phyloP scores from a whole-genome alignment of 169 alveolate genomes.

The Babesia bovis region DNA sequence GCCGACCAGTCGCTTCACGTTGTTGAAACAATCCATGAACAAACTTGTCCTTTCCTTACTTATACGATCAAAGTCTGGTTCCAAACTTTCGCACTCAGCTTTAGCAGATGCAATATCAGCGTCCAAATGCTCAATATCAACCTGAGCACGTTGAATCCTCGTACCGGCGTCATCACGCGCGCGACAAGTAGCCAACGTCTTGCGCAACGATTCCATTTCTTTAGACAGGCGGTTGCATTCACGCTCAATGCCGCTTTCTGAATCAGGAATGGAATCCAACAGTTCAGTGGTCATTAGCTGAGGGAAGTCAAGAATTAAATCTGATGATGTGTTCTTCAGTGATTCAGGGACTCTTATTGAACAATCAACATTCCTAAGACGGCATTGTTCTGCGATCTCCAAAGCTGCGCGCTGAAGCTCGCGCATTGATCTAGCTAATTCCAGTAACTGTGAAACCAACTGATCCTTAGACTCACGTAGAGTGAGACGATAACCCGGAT shows the following conservation, averaged over 20 bases:
- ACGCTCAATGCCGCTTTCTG: background rate
- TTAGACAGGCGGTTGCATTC: background rate
- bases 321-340: background rate
- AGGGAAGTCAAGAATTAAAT: slow-evolving; percentile 37
- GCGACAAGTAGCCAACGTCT: slow-evolving; percentile 44
- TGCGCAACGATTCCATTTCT: slow-evolving; percentile 37
- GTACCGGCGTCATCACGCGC: slow-evolving; percentile 60
- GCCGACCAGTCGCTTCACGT: slow-evolving; percentile 69
- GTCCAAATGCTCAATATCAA: slow-evolving; percentile 63
- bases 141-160: slow-evolving; percentile 51
- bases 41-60: slow-evolving; percentile 69
- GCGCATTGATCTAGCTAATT: slow-evolving; percentile 7
- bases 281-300: background rate
- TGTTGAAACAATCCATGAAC: slow-evolving; percentile 72
- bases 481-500: background rate
- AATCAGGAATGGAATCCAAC: background rate
- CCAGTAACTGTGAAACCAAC: slow-evolving; percentile 2
- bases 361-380: slow-evolving; percentile 31
- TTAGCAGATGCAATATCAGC: slow-evolving; percentile 58
- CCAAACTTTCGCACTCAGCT: slow-evolving; percentile 64
- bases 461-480: slow-evolving; percentile 29
- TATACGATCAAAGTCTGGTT: slow-evolving; percentile 67
- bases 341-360: slow-evolving; percentile 22
- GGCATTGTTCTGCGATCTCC: slow-evolving; percentile 45
- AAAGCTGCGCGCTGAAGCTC: slow-evolving; percentile 23